Conservation (phyloP, 2,329 filamentous ascomycete species). For the Fusarium sp. region DNA sequence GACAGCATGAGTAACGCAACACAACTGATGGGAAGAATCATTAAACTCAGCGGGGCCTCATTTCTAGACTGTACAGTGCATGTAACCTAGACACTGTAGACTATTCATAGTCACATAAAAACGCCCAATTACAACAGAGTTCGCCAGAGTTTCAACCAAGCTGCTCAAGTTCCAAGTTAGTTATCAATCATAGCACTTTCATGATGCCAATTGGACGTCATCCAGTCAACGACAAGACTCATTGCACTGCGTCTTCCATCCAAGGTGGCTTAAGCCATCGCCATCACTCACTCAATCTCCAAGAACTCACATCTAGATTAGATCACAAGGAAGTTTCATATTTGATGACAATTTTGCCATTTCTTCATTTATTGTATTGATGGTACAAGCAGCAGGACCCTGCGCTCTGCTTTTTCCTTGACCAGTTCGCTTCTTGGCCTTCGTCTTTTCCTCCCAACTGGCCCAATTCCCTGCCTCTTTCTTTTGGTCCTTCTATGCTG, state of each 20-base stretch:
- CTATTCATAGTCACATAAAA: conserved; percentile 7
- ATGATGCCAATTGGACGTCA: conserved; percentile 37
- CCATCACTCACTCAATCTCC: not conserved
- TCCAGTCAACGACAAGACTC: not conserved
- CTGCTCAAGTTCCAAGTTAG: not conserved
- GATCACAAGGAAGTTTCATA: conserved; percentile 11
- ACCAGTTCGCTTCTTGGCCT: conserved; percentile 28
- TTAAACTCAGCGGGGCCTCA: conserved; percentile 41
- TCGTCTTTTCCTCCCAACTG: conserved; percentile 22
- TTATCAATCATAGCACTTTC: not conserved
- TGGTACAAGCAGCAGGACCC: conserved; percentile 53
- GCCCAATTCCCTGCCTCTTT: conserved; percentile 33
- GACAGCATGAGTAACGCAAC: conserved; percentile 20
- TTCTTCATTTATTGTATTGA: conserved; percentile 42
- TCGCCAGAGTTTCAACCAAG: conserved; percentile 15
- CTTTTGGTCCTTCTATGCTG: conserved; percentile 48
- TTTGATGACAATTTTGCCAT: conserved; percentile 28
- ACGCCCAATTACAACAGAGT: conserved; percentile 20
- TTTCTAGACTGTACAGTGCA: conserved; percentile 42
- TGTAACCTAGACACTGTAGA: conserved; percentile 26
- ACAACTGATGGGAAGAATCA: conserved; percentile 33
- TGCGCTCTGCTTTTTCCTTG: conserved; percentile 44
- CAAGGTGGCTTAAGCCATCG: not conserved
- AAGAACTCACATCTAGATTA: not conserved
- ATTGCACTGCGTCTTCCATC: not conserved